Base-by-base conservation (phyloP, 805 yeast genomes). In the Sugiyamaella americana region DNA sequence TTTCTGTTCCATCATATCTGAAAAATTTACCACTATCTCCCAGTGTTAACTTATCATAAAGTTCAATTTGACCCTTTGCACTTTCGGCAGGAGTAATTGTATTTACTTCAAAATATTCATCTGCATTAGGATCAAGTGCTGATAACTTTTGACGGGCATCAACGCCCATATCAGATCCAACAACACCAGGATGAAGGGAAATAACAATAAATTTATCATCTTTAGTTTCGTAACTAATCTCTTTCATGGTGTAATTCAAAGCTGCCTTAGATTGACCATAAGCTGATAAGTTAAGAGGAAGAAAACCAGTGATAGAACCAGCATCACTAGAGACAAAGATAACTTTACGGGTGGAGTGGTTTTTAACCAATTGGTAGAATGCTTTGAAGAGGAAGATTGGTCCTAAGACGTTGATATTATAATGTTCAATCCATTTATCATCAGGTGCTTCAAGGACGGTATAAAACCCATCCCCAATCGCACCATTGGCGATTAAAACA, bases 201-300 rank as follows among this genome's bases (percentile, higher is more conserved):
- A 66, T 52, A 22, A 64, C 58, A 8, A 55, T 59, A 48, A 60
- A 65, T 1, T 57, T 63, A 38, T 63, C 60, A 2, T 41, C 39
- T 11, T 41, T 48, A 29, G 60, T 48, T 40, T 67, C 71, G 30
- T 29, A 22, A 32, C 63, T 53, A 30, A 68, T 34, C 23, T 59
- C 56, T 24, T 51, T 59, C 6, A 55, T 53, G 6, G 62, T 49
- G 50, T 56, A 59, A 54, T 69, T 68, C 44, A 68, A 47, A 1
- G 68, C 73, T 5, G 71, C 69, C 56, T 70, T 69, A 3, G 70
- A 59, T 23, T 52, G 51, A 2, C 69, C 69, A 48, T 68, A 68
- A 2, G 48, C 38, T 6, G 29, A 39, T n/a, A n/a, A n/a, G n/a
- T n/a, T n/a, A 2, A 35, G 18, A 17, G 40, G 41, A 3, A 46